A percentile compares a stretch with the other conserved stretches of the same genome.
phyloP scores from a whole-genome alignment of 1,139 yeast species.

The Protomyces pachydermus region DNA sequence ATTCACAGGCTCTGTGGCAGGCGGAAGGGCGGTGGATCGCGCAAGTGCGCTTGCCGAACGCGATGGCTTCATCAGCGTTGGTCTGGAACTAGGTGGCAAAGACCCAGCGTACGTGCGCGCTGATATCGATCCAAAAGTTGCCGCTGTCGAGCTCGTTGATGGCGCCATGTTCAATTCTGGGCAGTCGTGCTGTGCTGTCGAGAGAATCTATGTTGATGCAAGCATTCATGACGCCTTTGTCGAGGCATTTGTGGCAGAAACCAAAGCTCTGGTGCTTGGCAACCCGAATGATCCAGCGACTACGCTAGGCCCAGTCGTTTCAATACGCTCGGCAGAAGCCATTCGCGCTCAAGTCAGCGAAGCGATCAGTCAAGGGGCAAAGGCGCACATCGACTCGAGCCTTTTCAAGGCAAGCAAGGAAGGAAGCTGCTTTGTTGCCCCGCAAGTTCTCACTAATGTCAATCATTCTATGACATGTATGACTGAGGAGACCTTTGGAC shows the following conservation, averaged over 20 bases:
- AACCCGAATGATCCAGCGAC: conserved; percentile 67
- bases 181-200: conserved; percentile 86
- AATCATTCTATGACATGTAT: conserved; percentile 74
- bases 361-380: conserved; percentile 69
- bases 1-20: conserved; percentile 81
- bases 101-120: conserved; percentile 66
- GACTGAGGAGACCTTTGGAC: conserved; percentile 89
- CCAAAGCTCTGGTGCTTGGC: conserved; percentile 52
- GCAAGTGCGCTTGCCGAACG: conserved; percentile 52
- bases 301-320: conserved; percentile 74
- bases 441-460: conserved; percentile 79
- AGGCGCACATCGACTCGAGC: conserved; percentile 65
- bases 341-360: conserved; percentile 64
- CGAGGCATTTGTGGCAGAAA: conserved; percentile 51
- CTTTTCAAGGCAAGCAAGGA: conserved; percentile 43
- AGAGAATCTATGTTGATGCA: conserved; percentile 71
- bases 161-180: conserved; percentile 85
- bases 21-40: conserved; percentile 71
- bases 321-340: conserved; percentile 64
- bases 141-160: conserved; percentile 77
- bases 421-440: conserved; percentile 85
- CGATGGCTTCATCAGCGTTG: conserved; percentile 17
- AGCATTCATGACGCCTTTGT: conserved; percentile 64
- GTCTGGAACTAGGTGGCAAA: conserved; percentile 90
- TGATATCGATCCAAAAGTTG: conserved; percentile 61